These are phyloP conservation scores for Ashbya aceris DNA, from an alignment of 1,139 yeast genomes.

Conservation along the genomic window DNA sequence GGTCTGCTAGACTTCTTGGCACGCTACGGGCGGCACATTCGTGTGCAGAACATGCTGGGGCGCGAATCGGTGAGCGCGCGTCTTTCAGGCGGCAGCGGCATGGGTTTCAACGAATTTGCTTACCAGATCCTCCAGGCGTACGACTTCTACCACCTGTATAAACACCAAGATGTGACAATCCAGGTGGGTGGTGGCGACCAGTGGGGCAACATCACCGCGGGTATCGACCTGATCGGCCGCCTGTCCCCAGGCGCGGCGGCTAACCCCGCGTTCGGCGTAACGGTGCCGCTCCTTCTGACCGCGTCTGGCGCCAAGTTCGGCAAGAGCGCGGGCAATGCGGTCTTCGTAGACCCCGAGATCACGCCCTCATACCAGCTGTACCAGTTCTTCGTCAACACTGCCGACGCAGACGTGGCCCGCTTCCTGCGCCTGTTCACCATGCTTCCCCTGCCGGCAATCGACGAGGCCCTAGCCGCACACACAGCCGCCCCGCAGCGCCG, in stretches of 20 bases:
- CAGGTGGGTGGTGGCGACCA: slow-evolving; percentile 98
- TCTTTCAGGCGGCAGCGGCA: slow-evolving; percentile 57
- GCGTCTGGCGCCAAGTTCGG: slow-evolving; percentile 93
- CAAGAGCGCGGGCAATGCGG: slow-evolving; percentile 94
- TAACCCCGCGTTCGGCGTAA: slow-evolving; percentile 56
- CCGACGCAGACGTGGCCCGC: slow-evolving; percentile 66
- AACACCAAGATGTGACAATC: slow-evolving; percentile 47
- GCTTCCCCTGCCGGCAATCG: slow-evolving; percentile 54
- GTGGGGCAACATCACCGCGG: slow-evolving; percentile 98
- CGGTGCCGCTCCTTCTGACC: slow-evolving; percentile 85
- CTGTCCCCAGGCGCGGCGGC: slow-evolving; percentile 32
- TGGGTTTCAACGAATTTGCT: slow-evolving; percentile 89
- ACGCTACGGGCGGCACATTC: slow-evolving; percentile 65
- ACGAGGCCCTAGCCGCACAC: slow-evolving; percentile 45
- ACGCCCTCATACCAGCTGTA: slow-evolving; percentile 78
- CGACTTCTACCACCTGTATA: slow-evolving; percentile 80
- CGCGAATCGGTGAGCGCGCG: slow-evolving; percentile 81
- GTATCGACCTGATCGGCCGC: slow-evolving; percentile 76
- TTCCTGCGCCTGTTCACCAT: slow-evolving; percentile 73
- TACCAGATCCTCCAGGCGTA: slow-evolving; percentile 90
- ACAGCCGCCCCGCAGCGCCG: slow-evolving; percentile 50
- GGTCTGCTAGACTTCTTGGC: slow-evolving; percentile 70
- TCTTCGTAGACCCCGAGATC: slow-evolving; percentile 64
- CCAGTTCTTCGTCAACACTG: slow-evolving; percentile 74
- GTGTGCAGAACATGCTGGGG: slow-evolving; percentile 80